A percentile compares a stretch with the other conserved stretches of the same genome.
phyloP scores from a whole-genome alignment of 2,329 filamentous ascomycete genomes.

The Xylariaceae sp. region DNA sequence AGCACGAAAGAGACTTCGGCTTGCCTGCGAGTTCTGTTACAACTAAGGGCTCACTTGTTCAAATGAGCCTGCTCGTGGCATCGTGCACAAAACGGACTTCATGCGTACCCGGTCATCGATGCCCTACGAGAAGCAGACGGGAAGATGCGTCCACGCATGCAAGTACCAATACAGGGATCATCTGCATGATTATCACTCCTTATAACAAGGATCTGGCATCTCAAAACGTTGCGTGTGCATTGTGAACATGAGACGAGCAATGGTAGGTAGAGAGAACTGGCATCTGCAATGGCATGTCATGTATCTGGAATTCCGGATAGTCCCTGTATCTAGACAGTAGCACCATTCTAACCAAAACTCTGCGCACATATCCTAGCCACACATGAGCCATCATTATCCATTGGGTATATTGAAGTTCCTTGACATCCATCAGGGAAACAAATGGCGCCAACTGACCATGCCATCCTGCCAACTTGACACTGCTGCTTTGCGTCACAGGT shows the following conservation, averaged over 20 bases:
- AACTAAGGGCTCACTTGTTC: neutral
- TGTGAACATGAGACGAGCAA: slow-evolving; percentile 4
- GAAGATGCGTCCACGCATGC: slow-evolving; percentile 7
- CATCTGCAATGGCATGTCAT: slow-evolving; percentile 10
- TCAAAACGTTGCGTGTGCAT: slow-evolving; percentile 7
- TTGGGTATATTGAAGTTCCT: slow-evolving; percentile 5
- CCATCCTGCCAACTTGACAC: slow-evolving; percentile 6
- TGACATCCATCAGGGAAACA: neutral
- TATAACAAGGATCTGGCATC: slow-evolving; percentile 9
- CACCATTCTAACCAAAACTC: slow-evolving; percentile 7
- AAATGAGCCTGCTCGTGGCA: slow-evolving; percentile 1
- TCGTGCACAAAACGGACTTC: neutral
- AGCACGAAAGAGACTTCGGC: too few relatives aligned
- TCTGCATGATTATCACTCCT: neutral
- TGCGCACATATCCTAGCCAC: slow-evolving; percentile 10
- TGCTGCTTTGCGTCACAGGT: neutral
- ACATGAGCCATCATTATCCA: slow-evolving; percentile 1
- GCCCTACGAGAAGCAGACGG: slow-evolving; percentile 12
- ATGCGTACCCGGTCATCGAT: slow-evolving; percentile 14
- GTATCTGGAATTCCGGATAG: slow-evolving; percentile 5
- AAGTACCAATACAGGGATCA: slow-evolving; percentile 11
- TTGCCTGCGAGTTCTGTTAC: too few relatives aligned
- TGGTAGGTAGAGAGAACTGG: slow-evolving; percentile 7
- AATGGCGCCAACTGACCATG: slow-evolving; percentile 3
- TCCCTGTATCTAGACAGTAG: slow-evolving; percentile 7